These are phyloP conservation scores for Aurantiochytrium sp. DNA, from an alignment of 108 stramenopile species.

Conservation along the genomic window DNA sequence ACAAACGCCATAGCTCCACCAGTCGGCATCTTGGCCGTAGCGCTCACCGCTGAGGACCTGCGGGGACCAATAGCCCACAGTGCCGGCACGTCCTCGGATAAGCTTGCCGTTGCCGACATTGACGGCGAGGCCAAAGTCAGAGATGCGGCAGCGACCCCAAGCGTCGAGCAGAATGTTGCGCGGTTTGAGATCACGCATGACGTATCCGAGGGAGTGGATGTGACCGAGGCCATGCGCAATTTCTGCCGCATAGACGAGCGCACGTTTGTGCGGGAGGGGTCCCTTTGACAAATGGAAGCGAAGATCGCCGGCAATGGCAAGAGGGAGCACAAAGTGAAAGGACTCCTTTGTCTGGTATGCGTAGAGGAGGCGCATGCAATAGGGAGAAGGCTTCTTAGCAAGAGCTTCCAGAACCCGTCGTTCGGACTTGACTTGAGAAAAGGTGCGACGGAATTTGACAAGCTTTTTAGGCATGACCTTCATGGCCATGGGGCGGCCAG, in stretches of 20 bases:
- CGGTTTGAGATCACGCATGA: conserved; percentile 53
- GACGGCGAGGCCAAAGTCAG: conserved; percentile 39
- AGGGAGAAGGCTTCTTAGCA: conserved; percentile 32
- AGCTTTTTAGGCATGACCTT: conserved; percentile 37
- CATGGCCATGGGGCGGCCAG: conserved; percentile 3
- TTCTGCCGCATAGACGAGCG: conserved; percentile 41
- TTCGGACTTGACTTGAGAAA: neutral
- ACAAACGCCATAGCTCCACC: conserved; percentile 47
- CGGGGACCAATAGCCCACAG: conserved; percentile 44
- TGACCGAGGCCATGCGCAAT: conserved; percentile 38
- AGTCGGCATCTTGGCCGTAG: conserved; percentile 45
- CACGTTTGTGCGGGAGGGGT: conserved; percentile 28
- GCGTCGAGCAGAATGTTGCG: conserved; percentile 43
- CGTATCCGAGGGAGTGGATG: conserved; percentile 41
- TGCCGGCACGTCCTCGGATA: neutral
- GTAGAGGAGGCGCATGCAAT: conserved; percentile 41
- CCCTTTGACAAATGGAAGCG: neutral
- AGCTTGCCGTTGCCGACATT: neutral
- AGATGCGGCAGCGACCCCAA: conserved; percentile 45
- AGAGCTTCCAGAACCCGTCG: conserved; percentile 22
- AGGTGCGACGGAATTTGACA: neutral
- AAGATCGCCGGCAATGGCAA: conserved; percentile 40
- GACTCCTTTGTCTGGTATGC: conserved; percentile 41
- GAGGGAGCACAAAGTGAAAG: conserved; percentile 39
- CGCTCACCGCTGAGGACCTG: conserved; percentile 20